These are phyloP conservation scores for Aphanomyces invadans DNA, from an alignment of 352 stramenopile genomes.

Conservation along the genomic window DNA sequence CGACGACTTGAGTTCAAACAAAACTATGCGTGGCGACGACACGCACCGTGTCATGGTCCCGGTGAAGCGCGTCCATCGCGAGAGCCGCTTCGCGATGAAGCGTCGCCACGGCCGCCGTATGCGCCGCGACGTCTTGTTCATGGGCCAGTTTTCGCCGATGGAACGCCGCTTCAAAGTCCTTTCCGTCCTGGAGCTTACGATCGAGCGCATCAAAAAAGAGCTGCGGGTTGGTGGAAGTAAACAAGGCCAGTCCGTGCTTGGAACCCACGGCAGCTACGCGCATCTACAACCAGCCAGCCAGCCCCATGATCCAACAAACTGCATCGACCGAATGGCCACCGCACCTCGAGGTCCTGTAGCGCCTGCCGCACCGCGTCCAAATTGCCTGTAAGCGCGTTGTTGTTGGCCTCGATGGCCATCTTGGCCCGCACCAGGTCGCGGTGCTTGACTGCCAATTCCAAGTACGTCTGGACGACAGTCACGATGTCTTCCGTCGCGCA, in stretches of 20 bases:
- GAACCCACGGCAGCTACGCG: not conserved
- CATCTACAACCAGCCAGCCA: not conserved
- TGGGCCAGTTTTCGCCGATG: slow-evolving; percentile 20
- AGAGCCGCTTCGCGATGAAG: slow-evolving; percentile 5
- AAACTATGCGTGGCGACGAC: not conserved
- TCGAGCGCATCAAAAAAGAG: slow-evolving; percentile 12
- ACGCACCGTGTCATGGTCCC: not conserved
- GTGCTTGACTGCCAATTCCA: slow-evolving; percentile 19
- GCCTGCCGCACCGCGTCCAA: slow-evolving; percentile 9
- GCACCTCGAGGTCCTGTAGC: slow-evolving; percentile 18
- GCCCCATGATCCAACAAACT: not conserved
- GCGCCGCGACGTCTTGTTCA: slow-evolving; percentile 13
- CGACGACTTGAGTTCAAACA: not conserved
- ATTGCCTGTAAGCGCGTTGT: slow-evolving; percentile 17
- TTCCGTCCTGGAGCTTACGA: slow-evolving; percentile 20
- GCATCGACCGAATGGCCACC: not conserved
- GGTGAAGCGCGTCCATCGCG: not conserved
- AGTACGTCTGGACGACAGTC: slow-evolving; percentile 1
- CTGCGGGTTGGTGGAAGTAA: not conserved
- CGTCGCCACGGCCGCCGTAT: not conserved
- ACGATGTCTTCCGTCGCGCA: slow-evolving; percentile 18
- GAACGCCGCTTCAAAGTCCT: slow-evolving; percentile 22
- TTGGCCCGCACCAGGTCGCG: slow-evolving; percentile 17
- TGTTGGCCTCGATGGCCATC: slow-evolving; percentile 22
- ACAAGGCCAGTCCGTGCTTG: not conserved